A percentile compares a stretch with the other conserved stretches of the same genome.
phyloP scores from a whole-genome alignment of 2,329 filamentous ascomycete genomes.

The Pleurostoma richardsiae region DNA sequence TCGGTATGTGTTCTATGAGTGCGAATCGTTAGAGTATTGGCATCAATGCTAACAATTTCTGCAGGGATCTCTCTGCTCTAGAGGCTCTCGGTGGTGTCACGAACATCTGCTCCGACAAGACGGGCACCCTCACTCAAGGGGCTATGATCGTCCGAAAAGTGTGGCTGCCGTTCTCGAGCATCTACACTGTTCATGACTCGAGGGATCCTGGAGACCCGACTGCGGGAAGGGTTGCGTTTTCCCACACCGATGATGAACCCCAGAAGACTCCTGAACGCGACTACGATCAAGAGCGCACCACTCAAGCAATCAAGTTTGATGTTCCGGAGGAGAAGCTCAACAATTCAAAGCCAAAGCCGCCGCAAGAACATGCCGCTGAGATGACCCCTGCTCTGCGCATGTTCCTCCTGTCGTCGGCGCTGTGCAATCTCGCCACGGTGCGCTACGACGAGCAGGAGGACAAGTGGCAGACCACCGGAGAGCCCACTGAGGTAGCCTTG shows the following conservation, averaged over 20 bases:
- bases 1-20: slow-evolving; percentile 26
- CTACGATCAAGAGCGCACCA: slow-evolving; percentile 54
- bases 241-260: slow-evolving; percentile 25
- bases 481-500: slow-evolving; percentile 72
- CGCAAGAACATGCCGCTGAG: slow-evolving; percentile 31
- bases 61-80: slow-evolving; percentile 55
- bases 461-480: slow-evolving; percentile 62
- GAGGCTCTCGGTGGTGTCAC: slow-evolving; percentile 68
- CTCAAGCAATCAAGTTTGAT: slow-evolving; percentile 57
- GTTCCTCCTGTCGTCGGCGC: slow-evolving; percentile 51
- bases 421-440: slow-evolving; percentile 62
- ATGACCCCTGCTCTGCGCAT: slow-evolving; percentile 45
- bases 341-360: slow-evolving; percentile 22
- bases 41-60: slow-evolving; percentile 2
- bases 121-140: slow-evolving; percentile 63
- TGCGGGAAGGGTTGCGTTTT: slow-evolving; percentile 46
- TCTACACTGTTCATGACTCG: slow-evolving; percentile 57
- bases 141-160: slow-evolving; percentile 66
- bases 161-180: slow-evolving; percentile 54
- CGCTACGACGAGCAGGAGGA: slow-evolving; percentile 47
- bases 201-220: slow-evolving; percentile 58
- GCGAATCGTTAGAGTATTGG: too few species aligned
- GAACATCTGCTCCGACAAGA: slow-evolving; percentile 71
- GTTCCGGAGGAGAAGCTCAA: slow-evolving; percentile 53
- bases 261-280: slow-evolving; percentile 42